Base-by-base conservation (phyloP, 805 yeast species). In the Sugiyamaella boreocaroliniensis region DNA sequence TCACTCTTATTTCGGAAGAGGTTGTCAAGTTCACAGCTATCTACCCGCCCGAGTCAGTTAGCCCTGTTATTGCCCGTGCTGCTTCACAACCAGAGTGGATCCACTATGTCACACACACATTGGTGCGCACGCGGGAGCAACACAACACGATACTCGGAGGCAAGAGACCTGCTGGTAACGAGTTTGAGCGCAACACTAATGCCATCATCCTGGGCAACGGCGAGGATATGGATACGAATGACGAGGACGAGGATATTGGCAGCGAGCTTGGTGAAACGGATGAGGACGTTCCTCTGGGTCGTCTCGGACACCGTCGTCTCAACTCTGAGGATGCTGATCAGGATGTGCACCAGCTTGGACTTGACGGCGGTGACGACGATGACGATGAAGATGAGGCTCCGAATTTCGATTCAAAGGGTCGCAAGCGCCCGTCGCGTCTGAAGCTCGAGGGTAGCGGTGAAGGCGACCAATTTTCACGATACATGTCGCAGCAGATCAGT, bases 81-180 rank as follows among this genome's bases (percentile, higher is more conserved):
- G 75, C 76, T 4, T 55, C 67, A 16, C 68, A 69, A 47, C 80
- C 80, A 8, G 79, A 75, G 11, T 90, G 98, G 98, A 81, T 80
- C 49, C 76, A 80, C 46, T 93, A 92, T 67, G 95, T 89, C 8
- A 84, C 83, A 54, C 83, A 85, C 54, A 84, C 89, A 0, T 74
- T 93, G 56, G 86, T 85, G 56, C 95, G 88, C 62, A 89, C 95
- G 2, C 78, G 99, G 59, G 95, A 89, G 66, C 90, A 89, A 71
- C 93, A 93, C 69, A 93, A 92, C 68, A 89, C 96, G 10, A 85
- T 92, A 32, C 75, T 93, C 43, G 99, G 99, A 18, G 95, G 92
- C n/a, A 79, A 74, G 49, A 76, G 75, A 19, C 82, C 77, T 18
- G 73, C 67, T 46, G 69, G 63, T 49, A 64, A 59, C 29, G 70